Percentiles rank a stretch among this genome's conserved stretches.
Evolutionary conservation across 2,329 filamentous ascomycete genomes (phyloP).

Genomic region (Paecilomyces sp.): DNA sequence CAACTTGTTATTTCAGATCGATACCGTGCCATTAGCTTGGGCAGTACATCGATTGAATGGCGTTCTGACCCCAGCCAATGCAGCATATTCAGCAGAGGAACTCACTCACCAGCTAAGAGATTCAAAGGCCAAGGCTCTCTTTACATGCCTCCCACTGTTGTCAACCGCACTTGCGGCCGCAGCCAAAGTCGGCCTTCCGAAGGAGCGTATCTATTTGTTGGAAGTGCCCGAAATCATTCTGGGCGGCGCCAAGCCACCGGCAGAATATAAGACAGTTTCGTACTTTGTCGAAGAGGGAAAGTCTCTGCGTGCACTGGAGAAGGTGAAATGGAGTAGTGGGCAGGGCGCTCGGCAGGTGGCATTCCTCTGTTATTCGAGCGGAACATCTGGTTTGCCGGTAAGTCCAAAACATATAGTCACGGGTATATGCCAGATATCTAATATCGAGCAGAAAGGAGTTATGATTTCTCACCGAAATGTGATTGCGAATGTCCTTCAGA

Average conservation of each 20-base stretch:
- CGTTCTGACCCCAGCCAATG: slow-evolving; percentile 67
- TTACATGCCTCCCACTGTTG: slow-evolving; percentile 63
- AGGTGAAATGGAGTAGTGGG: slow-evolving; percentile 33
- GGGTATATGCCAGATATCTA: neutral
- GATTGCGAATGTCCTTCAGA: slow-evolving; percentile 67
- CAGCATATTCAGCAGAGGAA: slow-evolving; percentile 63
- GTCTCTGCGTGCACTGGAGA: slow-evolving; percentile 31
- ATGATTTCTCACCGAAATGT: slow-evolving; percentile 77
- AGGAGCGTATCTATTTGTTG: slow-evolving; percentile 60
- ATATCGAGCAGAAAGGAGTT: slow-evolving; percentile 60
- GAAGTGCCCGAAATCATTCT: slow-evolving; percentile 54
- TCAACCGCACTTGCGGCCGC: slow-evolving; percentile 59
- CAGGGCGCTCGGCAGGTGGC: slow-evolving; percentile 55
- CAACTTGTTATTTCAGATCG: slow-evolving; percentile 47
- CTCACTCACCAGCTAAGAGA: slow-evolving; percentile 65
- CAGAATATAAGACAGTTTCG: slow-evolving; percentile 55
- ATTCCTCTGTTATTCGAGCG: slow-evolving; percentile 73
- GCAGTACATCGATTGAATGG: slow-evolving; percentile 69
- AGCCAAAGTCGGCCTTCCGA: slow-evolving; percentile 54
- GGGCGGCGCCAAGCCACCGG: slow-evolving; percentile 37
- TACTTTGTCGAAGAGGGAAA: slow-evolving; percentile 58
- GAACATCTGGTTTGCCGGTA: slow-evolving; percentile 71
- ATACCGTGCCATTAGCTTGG: slow-evolving; percentile 66
- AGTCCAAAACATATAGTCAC: slow-evolving; percentile 13
- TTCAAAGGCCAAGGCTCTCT: slow-evolving; percentile 61